Conservation (phyloP, 2,329 filamentous ascomycete genomes). For the Nemania bipapillata region DNA sequence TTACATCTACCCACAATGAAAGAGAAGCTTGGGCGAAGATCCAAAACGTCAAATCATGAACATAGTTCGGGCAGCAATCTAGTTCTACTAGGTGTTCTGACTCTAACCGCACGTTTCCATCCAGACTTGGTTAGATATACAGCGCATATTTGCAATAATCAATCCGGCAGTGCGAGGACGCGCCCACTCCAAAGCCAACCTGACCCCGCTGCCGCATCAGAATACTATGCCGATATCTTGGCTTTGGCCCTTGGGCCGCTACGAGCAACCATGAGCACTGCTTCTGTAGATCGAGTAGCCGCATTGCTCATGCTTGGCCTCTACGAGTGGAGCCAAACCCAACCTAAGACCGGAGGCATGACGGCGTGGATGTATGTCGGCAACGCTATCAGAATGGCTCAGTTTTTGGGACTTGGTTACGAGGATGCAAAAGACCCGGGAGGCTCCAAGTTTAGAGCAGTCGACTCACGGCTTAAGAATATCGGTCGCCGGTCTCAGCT, state of each 20-base stretch:
- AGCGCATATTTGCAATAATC: conserved; percentile 54
- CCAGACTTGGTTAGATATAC: conserved; percentile 67
- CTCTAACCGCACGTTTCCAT: conserved; percentile 76
- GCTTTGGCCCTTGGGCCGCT: conserved; percentile 62
- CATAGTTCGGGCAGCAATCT: conserved; percentile 63
- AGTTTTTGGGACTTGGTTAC: conserved; percentile 69
- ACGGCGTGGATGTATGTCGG: conserved; percentile 75
- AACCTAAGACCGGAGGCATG: conserved; percentile 61
- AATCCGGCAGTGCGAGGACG: conserved; percentile 51
- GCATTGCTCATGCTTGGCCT: conserved; percentile 76
- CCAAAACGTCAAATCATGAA: conserved; percentile 53
- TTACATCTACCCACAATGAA: conserved; percentile 73
- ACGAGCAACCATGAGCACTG: conserved; percentile 60
- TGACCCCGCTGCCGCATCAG: conserved; percentile 68
- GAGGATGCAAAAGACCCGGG: conserved; percentile 56
- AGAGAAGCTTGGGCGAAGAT: conserved; percentile 60
- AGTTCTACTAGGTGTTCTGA: conserved; percentile 73
- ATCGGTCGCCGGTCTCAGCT: conserved; percentile 46
- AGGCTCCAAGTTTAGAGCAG: conserved; percentile 42
- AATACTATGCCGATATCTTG: conserved; percentile 72
- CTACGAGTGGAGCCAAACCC: conserved; percentile 75
- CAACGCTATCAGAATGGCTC: conserved; percentile 71
- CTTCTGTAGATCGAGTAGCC: conserved; percentile 72
- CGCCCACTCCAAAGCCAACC: conserved; percentile 52
- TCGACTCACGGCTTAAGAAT: conserved; percentile 40